Evolutionary conservation across 2,329 filamentous ascomycete genomes (phyloP), one percentile per base, ranked within the genome.

Genomic region (Fusarium sp.): DNA sequence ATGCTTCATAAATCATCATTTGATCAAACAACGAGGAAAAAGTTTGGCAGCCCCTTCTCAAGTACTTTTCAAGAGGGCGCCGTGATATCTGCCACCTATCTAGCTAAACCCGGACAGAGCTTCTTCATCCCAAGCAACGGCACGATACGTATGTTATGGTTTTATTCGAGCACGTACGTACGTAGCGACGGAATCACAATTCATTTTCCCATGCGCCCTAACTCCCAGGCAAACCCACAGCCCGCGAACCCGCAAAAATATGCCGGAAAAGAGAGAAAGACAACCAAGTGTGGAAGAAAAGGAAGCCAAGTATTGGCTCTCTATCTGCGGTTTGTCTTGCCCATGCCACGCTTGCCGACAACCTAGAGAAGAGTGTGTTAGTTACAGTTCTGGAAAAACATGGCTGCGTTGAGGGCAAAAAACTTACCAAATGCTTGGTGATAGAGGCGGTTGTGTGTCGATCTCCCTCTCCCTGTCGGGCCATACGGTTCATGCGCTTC

Each of bases 401-500:
- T 44, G n/a, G 49, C 19, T 48, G 59, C 10, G 30, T 30, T 32
- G 40, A 44, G 40, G 15, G 32, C 50, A 37, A 15, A 43, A 67
- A 72, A 87, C 90, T 80, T 86, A 97, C 91, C 87, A 99, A 85
- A 83, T 98, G 96, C 84, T 97, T 99, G 67, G 90, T 88, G 80
- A 97, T 82, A 53, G 92, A 87, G 37, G 92, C 92, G 56, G 90
- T 90, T 65, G 89, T 89, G 82, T 98, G 95, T 78, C 96, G 89
- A 85, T 99, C 96, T 65, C 91, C 94, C 84, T 99, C 96, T 85
- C 96, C 96, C 85, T 96, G 93, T 80, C 94, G 90, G 44, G 96
- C 96, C 91, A 96, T 96, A 70, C 95, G 89, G 85, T 99, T 99
- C 94, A 96, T 97, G 88, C 94, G 95, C 87, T 95, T 94, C 90